These are phyloP conservation scores for Aspergillus hiratsukae DNA, from an alignment of 2,329 filamentous ascomycete species.

Conservation along the genomic window DNA sequence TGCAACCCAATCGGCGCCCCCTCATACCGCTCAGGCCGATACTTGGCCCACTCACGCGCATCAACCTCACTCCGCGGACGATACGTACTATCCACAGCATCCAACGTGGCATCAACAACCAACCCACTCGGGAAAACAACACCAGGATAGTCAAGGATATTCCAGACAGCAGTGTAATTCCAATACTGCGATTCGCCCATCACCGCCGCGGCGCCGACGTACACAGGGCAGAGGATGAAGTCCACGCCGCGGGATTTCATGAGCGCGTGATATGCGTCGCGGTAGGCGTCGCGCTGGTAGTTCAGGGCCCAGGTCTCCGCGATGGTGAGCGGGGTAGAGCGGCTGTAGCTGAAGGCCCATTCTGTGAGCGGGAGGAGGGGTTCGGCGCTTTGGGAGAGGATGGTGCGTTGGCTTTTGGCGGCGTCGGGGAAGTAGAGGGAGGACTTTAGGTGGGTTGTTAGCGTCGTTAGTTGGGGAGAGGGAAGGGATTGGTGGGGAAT, in stretches of 20 bases:
- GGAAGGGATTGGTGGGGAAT: neutral
- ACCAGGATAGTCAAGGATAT: slow-evolving; percentile 27
- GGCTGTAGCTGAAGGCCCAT: slow-evolving; percentile 31
- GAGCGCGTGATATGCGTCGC: slow-evolving; percentile 29
- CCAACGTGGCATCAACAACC: slow-evolving; percentile 21
- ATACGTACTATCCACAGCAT: slow-evolving; percentile 20
- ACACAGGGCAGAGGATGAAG: slow-evolving; percentile 28
- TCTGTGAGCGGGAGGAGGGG: slow-evolving; percentile 44
- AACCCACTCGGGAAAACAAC: slow-evolving; percentile 27
- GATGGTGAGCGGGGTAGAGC: slow-evolving; percentile 19
- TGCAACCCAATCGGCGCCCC: slow-evolving; percentile 50
- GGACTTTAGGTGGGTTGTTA: slow-evolving; percentile 27
- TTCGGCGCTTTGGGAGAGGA: slow-evolving; percentile 39
- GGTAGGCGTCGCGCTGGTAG: slow-evolving; percentile 23
- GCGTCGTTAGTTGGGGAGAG: neutral
- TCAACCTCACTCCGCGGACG: slow-evolving; percentile 23
- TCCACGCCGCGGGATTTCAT: slow-evolving; percentile 27
- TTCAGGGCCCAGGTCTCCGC: slow-evolving; percentile 27
- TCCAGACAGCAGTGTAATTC: slow-evolving; percentile 35
- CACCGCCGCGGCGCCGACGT: slow-evolving; percentile 25
- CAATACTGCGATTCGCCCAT: slow-evolving; percentile 33
- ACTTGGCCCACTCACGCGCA: slow-evolving; percentile 31
- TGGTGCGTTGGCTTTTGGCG: slow-evolving; percentile 26
- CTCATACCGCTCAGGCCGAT: slow-evolving; percentile 30
- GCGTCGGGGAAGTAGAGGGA: slow-evolving; percentile 48